phyloP scores from a whole-genome alignment of 768 basidiomycete genomes.

The Nidularia pulvinata region DNA sequence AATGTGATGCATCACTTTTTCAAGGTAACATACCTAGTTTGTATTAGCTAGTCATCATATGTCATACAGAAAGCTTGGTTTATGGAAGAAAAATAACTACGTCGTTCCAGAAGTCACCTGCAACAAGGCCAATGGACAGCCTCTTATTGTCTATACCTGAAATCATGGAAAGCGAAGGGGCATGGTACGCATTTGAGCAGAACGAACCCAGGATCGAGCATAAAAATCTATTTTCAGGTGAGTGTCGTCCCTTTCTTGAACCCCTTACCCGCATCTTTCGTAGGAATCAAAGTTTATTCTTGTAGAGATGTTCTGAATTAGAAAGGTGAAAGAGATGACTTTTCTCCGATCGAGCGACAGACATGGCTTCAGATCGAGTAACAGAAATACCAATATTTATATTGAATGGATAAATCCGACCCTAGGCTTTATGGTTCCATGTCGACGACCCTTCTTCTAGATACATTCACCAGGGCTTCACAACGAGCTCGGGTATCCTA shows the following conservation, averaged over 20 bases:
- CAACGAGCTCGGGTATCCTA: constrained; percentile 21
- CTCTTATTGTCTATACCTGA: constrained; percentile 22
- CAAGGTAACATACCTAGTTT: too few relatives aligned
- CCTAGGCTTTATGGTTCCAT: constrained; percentile 26
- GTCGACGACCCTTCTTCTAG: constrained; percentile 24
- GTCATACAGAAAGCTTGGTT: too few relatives aligned
- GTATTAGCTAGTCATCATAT: too few relatives aligned
- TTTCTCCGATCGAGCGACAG: constrained; percentile 19
- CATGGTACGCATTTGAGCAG: constrained; percentile 26
- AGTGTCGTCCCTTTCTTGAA: not conserved
- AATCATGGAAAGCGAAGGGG: constrained; percentile 16
- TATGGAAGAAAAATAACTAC: constrained; percentile 14
- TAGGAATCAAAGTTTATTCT: constrained; percentile 18
- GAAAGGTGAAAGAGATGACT: constrained; percentile 20
- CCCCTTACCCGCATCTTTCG: not conserved
- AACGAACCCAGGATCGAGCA: constrained; percentile 15
- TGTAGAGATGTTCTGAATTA: constrained; percentile 23
- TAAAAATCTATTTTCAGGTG: constrained; percentile 16
- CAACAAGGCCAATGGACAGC: constrained; percentile 21
- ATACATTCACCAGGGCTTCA: constrained; percentile 19
- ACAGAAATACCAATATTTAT: constrained; percentile 21
- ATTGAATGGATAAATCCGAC: constrained; percentile 14
- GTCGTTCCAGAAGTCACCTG: constrained; percentile 23
- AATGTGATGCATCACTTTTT: too few relatives aligned
- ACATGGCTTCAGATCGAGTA: constrained; percentile 18